Percentiles rank a stretch among this genome's conserved stretches.
Evolutionary conservation across 2,329 filamentous ascomycete genomes (phyloP).

Genomic region (Dothidotthia symphoricarpi): DNA sequence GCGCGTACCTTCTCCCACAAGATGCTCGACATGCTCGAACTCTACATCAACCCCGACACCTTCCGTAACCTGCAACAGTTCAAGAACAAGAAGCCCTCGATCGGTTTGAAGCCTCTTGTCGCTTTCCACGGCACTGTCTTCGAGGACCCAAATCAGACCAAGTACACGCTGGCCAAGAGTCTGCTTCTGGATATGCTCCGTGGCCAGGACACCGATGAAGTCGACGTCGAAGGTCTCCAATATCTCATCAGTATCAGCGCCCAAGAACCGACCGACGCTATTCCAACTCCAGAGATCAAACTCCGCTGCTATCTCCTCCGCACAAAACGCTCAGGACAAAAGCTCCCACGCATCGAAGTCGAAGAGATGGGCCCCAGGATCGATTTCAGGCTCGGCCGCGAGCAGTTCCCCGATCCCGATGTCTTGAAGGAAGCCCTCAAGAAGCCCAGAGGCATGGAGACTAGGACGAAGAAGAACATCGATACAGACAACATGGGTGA

Average conservation of each 20-base stretch:
- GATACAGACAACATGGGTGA: slow-evolving; percentile 88
- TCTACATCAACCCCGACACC: slow-evolving; percentile 73
- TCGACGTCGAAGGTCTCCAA: slow-evolving; percentile 93
- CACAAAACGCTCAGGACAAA: slow-evolving; percentile 83
- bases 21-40: slow-evolving; percentile 91
- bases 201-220: slow-evolving; percentile 72
- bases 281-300: slow-evolving; percentile 52
- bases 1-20: slow-evolving; percentile 81
- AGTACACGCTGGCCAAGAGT: slow-evolving; percentile 83
- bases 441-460: slow-evolving; percentile 72
- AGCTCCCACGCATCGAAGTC: slow-evolving; percentile 84
- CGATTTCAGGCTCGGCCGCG: slow-evolving; percentile 82
- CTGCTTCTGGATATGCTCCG: slow-evolving; percentile 89
- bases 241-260: slow-evolving; percentile 83
- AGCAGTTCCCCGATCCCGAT: slow-evolving; percentile 72
- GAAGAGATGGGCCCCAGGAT: slow-evolving; percentile 95
- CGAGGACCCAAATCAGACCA: slow-evolving; percentile 74
- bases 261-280: slow-evolving; percentile 53
- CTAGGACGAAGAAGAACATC: slow-evolving; percentile 93
- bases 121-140: slow-evolving; percentile 88
- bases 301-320: slow-evolving; percentile 81
- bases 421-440: slow-evolving; percentile 88
- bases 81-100: slow-evolving; percentile 61
- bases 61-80: slow-evolving; percentile 72
- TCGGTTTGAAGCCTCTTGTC: slow-evolving; percentile 85